Evolutionary conservation across 2,329 filamentous ascomycete genomes (phyloP).

Genomic region (Colletotrichum euphorbiae): DNA sequence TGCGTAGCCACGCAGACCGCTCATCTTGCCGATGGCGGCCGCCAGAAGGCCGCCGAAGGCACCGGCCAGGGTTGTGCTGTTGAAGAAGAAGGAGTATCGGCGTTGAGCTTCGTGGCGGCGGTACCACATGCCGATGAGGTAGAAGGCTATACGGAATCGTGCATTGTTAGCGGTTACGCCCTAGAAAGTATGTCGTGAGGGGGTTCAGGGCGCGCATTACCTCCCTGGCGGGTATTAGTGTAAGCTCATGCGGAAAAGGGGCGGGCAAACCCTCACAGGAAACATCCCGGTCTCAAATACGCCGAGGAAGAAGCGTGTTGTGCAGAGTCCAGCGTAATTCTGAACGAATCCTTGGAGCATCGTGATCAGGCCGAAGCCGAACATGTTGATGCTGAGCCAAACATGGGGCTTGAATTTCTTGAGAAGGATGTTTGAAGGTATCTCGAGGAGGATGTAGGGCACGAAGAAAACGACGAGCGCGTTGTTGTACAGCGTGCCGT

Average conservation of each 20-base stretch:
- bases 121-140: slow-evolving; percentile 91
- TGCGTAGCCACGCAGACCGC: slow-evolving; percentile 72
- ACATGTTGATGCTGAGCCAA: slow-evolving; percentile 86
- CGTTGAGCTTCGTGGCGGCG: slow-evolving; percentile 88
- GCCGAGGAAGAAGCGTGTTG: slow-evolving; percentile 88
- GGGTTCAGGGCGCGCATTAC: slow-evolving; percentile 62
- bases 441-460: slow-evolving; percentile 80
- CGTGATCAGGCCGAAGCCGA: slow-evolving; percentile 81
- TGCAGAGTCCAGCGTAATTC: slow-evolving; percentile 81
- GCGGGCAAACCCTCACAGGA: background rate
- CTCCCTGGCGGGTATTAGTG: slow-evolving; percentile 40
- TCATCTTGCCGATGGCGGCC: slow-evolving; percentile 74
- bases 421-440: slow-evolving; percentile 57
- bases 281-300: slow-evolving; percentile 80
- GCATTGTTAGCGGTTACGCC: background rate
- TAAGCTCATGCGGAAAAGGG: no score
- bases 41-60: slow-evolving; percentile 45
- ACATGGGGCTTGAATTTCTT: slow-evolving; percentile 65
- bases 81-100: slow-evolving; percentile 94
- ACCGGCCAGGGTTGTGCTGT: slow-evolving; percentile 69
- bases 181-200: background rate
- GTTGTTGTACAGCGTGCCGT: slow-evolving; percentile 75
- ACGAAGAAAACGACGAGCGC: slow-evolving; percentile 86
- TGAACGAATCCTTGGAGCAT: slow-evolving; percentile 81
- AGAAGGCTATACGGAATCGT: slow-evolving; percentile 58